Percentiles rank a stretch among this genome's conserved stretches.
Conservation (phyloP, 345 rosid species). For the Salix purpurea region DNA sequence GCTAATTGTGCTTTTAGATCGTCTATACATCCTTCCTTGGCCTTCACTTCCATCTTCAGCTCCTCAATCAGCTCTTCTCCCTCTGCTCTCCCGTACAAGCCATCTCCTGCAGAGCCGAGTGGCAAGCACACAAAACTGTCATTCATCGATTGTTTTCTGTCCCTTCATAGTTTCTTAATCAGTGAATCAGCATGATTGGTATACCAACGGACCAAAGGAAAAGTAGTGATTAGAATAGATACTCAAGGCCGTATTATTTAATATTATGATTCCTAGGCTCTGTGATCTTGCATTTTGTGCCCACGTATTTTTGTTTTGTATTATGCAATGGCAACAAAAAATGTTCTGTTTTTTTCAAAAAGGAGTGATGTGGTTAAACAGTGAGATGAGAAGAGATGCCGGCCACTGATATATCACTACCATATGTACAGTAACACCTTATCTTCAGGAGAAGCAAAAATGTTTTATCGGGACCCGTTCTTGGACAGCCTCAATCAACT, state of each 20-base stretch:
- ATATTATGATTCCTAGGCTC: neutral
- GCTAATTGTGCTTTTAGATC: constrained; percentile 39
- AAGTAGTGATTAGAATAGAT: neutral
- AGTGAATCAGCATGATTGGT: neutral
- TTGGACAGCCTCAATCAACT: neutral
- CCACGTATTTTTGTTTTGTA: neutral
- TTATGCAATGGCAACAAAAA: neutral
- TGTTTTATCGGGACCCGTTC: neutral
- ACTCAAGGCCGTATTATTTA: neutral
- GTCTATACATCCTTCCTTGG: constrained; percentile 44
- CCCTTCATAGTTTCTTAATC: neutral
- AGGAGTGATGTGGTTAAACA: neutral
- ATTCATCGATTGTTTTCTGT: neutral
- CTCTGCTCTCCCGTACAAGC: constrained; percentile 41
- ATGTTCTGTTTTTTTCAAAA: neutral
- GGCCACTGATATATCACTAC: neutral
- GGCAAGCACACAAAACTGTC: neutral
- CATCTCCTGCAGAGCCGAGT: constrained; percentile 28
- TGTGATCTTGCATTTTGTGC: neutral
- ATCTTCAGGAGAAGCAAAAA: neutral
- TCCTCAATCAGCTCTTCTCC: constrained; percentile 47
- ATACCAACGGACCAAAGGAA: neutral
- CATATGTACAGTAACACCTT: neutral
- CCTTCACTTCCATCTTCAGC: constrained; percentile 50
- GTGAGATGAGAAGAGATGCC: neutral